A percentile compares a stretch with the other conserved stretches of the same genome.
phyloP scores from a whole-genome alignment of 192 early-diverging fungal genomes.

The Umbelopsis isabellina region DNA sequence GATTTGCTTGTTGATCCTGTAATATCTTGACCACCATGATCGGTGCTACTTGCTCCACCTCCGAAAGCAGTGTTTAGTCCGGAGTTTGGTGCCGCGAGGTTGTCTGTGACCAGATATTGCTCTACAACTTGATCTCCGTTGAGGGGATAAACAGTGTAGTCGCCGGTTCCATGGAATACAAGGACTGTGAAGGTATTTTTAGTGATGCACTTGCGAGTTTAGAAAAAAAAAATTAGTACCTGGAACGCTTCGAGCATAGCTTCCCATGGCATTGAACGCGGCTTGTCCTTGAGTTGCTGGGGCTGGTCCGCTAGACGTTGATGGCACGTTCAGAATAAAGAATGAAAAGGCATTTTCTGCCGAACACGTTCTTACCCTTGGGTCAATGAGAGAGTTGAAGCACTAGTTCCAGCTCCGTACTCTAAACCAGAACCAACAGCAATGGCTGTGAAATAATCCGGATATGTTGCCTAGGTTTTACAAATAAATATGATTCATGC shows the following conservation, averaged over 20 bases:
- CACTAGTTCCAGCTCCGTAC: neutral
- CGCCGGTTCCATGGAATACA: constrained; percentile 8
- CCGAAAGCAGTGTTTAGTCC: neutral
- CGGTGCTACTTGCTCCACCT: neutral
- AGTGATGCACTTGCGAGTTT: neutral
- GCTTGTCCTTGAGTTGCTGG: neutral
- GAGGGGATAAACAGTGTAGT: neutral
- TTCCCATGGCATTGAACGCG: constrained; percentile 1
- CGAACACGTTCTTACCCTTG: neutral
- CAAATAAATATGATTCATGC: neutral
- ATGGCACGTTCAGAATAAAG: no score
- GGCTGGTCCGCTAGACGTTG: neutral
- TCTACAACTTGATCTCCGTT: constrained; percentile 4
- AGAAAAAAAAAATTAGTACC: neutral
- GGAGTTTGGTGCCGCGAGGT: neutral
- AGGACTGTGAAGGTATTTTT: neutral
- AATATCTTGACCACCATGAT: neutral
- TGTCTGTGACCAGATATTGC: neutral
- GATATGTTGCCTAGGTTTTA: neutral
- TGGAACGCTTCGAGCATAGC: constrained; percentile 3
- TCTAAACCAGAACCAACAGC: constrained; percentile 14
- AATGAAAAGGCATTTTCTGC: no score
- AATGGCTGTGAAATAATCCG: constrained; percentile 5
- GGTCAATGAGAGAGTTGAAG: neutral
- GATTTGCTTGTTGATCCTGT: neutral